Evolutionary conservation across 345 rosid species (phyloP).

Genomic region (Camelina laxa): DNA sequence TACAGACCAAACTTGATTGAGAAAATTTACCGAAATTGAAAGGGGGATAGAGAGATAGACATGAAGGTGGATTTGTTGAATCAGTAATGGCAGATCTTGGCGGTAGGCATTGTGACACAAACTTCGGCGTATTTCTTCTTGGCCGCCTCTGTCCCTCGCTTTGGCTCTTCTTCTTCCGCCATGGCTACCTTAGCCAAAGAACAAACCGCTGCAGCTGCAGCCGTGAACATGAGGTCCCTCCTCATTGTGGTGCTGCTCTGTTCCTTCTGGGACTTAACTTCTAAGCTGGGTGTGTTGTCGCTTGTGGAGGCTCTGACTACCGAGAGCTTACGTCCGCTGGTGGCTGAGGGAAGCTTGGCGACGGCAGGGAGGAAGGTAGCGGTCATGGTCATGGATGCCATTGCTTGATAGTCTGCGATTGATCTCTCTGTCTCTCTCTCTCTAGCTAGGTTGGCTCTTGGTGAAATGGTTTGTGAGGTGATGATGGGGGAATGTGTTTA

Average conservation of each 20-base stretch:
- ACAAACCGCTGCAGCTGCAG: constrained; percentile 54
- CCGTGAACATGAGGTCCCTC: constrained; percentile 71
- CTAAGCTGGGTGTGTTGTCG: constrained; percentile 42
- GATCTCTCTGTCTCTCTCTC: neutral
- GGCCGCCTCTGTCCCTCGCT: constrained; percentile 61
- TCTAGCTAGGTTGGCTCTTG: constrained; percentile 8
- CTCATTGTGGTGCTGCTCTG: constrained; percentile 50
- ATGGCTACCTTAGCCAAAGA: constrained; percentile 57
- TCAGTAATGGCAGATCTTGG: constrained; percentile 66
- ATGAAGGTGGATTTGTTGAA: constrained; percentile 21
- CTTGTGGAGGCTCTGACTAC: constrained; percentile 38
- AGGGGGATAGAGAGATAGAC: constrained; percentile 8
- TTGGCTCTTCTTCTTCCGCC: constrained; percentile 68
- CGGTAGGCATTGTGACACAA: constrained; percentile 79
- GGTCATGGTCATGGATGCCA: constrained; percentile 63
- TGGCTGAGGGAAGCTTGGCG: constrained; percentile 32
- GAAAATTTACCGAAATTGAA: constrained; percentile 38
- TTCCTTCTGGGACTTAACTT: constrained; percentile 38
- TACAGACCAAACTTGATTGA: constrained; percentile 36
- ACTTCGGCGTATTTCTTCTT: constrained; percentile 70
- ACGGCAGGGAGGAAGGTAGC: constrained; percentile 50
- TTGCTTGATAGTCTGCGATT: constrained; percentile 31
- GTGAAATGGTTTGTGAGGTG: constrained; percentile 11
- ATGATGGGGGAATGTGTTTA: constrained; percentile 24
- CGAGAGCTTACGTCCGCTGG: constrained; percentile 31